Evolutionary conservation across 73 alveolate genomes (phyloP).

Genomic region (Paraurostyla sp.): DNA sequence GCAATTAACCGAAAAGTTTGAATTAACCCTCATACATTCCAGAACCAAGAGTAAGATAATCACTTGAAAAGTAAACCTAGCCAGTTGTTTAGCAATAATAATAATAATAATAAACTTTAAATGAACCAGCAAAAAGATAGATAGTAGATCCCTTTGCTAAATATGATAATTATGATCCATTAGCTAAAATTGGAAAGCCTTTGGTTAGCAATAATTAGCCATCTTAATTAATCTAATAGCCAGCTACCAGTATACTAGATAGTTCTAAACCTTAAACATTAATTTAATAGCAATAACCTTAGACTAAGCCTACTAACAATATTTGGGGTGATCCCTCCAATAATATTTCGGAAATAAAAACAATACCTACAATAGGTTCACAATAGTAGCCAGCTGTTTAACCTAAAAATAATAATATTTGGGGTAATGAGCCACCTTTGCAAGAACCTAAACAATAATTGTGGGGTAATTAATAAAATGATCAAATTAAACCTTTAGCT

Average conservation of each 20-base stretch:
- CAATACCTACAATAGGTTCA: background rate
- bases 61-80: background rate
- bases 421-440: conserved; percentile 28
- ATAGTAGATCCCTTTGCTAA: conserved; percentile 60
- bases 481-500: background rate
- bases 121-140: background rate
- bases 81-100: background rate
- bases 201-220: too few relatives aligned
- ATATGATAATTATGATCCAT: conserved; percentile 61
- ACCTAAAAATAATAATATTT: conserved; percentile 5
- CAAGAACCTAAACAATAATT: conserved; percentile 4
- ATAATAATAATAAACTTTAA: background rate
- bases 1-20: background rate
- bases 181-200: background rate
- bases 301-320: background rate
- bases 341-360: background rate
- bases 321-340: conserved; percentile 15
- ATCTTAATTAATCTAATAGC: too few relatives aligned
- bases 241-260: background rate
- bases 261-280: background rate
- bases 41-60: background rate
- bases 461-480: conserved; percentile 2
- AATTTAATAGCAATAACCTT: background rate
- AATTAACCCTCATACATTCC: background rate
- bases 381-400: background rate